These are phyloP conservation scores for Candida jianshihensis DNA, from an alignment of 805 yeast genomes.

Conservation along the genomic window DNA sequence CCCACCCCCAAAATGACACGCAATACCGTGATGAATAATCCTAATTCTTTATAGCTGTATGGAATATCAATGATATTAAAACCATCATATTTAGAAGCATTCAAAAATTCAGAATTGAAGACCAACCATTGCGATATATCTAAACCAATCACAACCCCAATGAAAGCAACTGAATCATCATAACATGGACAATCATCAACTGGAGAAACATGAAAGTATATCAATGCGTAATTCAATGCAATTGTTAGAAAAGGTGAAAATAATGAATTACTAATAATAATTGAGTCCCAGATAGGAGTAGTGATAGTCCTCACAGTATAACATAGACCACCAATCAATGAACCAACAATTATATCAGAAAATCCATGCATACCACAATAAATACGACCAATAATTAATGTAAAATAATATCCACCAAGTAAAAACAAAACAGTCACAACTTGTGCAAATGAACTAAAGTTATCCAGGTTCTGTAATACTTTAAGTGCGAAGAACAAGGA, in stretches of 20 bases:
- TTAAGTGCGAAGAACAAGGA: conserved; percentile 40
- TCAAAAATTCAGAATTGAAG: conserved; percentile 16
- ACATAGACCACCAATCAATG: conserved; percentile 50
- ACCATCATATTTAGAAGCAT: conserved; percentile 9
- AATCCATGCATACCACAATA: conserved; percentile 99
- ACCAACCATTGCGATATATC: conserved; percentile 35
- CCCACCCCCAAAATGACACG: conserved; percentile 57
- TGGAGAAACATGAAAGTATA: conserved; percentile 74
- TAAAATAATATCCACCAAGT: conserved; percentile 46
- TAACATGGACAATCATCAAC: conserved; percentile 94
- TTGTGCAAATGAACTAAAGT: conserved; percentile 4
- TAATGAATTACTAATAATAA: conserved; percentile 26
- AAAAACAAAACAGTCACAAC: conserved; percentile 16
- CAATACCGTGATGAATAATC: conserved; percentile 35
- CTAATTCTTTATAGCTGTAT: conserved; percentile 34
- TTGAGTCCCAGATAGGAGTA: conserved; percentile 39
- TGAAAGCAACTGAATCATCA: conserved; percentile 89
- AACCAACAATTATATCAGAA: conserved; percentile 65
- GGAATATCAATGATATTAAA: conserved; percentile 30
- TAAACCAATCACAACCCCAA: conserved; percentile 79
- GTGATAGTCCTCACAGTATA: conserved; percentile 38
- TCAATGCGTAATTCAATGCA: conserved; percentile 37
- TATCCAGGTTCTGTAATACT: conserved; percentile 9
- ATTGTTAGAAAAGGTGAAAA: conserved; percentile 32
- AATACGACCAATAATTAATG: conserved; percentile 71